Base-by-base conservation (phyloP, 768 basidiomycete species). In the Plicaturopsis crispa region DNA sequence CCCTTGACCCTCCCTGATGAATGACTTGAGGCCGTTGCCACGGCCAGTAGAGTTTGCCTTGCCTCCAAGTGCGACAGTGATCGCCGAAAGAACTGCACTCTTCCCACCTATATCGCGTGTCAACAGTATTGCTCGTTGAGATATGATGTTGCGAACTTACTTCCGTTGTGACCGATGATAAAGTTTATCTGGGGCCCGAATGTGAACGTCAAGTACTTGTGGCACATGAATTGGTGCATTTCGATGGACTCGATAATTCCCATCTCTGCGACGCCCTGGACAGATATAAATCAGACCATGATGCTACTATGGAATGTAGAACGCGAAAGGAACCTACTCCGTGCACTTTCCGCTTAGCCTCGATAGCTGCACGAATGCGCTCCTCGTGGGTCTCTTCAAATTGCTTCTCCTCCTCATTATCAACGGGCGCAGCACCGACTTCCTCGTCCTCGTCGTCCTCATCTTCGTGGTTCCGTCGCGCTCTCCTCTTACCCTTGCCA, bases 171-270 rank as follows among this genome's bases (percentile, higher is more conserved):
- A 81, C 90, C 91, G 26, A 94, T 94, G 48, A 99, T 87, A 53
- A 98, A 98, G 62, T 98, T 99, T 53, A 99, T 87, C 57, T 93
- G 89, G 6, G 86, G 83, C 0, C 91, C 90, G 46, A 98, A 90
- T 2, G 73, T 71, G 60, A 96, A 88, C 1, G 72, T 80, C 32
- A 92, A 68, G 59, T 72, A 80, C 55, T 79, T 73, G 62, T 98
- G 93, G 59, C 92, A 96, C 92, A 98, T 94, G 63, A 98, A 98
- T 53, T 97, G 83, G 52, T 79, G 72, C 75, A 90, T 78, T 52
- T 91, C 84, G 31, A 96, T 74, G 23, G 72, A 69, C 49, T 89
- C 84, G 43, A 97, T 86, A 47, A 97, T 81, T 4, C 93, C 94
- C 49, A 82, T 75, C 36, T 93, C 83, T 4, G 92, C 87, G 33